Base-by-base conservation (phyloP, 805 yeast genomes). In the Kodamaea leandrae region DNA sequence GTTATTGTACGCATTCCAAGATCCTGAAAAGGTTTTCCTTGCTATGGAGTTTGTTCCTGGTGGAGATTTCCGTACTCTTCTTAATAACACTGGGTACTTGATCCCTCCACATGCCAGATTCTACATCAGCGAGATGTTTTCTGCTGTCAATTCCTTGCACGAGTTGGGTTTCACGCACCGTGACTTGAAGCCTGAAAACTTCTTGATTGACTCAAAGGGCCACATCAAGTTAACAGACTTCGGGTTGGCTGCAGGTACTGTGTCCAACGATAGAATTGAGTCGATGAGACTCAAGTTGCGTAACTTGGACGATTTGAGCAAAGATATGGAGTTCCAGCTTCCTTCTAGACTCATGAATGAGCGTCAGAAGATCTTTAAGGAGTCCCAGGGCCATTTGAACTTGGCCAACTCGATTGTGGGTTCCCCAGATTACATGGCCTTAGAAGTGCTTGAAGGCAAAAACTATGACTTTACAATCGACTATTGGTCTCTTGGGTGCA, bases 31-130 rank as follows among this genome's bases (percentile, higher is more conserved):
- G 56, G 86, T 93, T 21, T 93, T 87, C 54, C 72, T 93, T 56
- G 99, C 99, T 2, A 93, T 93, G 99, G 99, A 93, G 61, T 93
- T 86, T 63, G 99, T 93, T n/a, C 97, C 99, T 6, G 99, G 99
- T 44, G 99, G 99, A 40, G 99, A 93, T 60, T 93, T 87, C 70
- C 82, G 99, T 58, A 93, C 99, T 0, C 68, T 93, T 45, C 76
- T 93, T 49, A 90, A 89, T 62, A 91, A 90, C 60, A 91, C 98
- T 4, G 96, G 96, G 25, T 86, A 85, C 43, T 70, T 93, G 51
- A 86, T 87, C 46, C 96, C 98, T 2, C 89, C 95, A 3, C 99
- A 93, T 58, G 95, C 98, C 0, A 77, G 98, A 44, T 93, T 93
- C 66, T 93, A 93, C 61, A 78, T 93, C 49, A 81, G 91, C 47